These are phyloP conservation scores for Pythium rhizo-oryzae DNA, from an alignment of 352 stramenopile genomes.

Conservation along the genomic window DNA sequence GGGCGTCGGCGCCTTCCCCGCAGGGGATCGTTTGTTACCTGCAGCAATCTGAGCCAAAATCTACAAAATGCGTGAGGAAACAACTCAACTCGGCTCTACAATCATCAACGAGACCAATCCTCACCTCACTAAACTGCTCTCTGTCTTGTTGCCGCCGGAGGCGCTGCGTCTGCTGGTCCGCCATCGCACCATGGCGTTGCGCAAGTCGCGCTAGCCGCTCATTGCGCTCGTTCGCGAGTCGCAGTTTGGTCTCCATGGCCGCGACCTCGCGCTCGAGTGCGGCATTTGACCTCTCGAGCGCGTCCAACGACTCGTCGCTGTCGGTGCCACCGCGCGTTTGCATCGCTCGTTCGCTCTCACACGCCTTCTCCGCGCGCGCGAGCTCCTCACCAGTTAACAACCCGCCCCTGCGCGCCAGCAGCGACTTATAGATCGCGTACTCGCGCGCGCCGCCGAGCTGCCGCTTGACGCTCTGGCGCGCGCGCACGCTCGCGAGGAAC, in stretches of 20 bases:
- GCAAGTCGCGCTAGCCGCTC: constrained; percentile 34
- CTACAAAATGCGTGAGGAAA: not conserved
- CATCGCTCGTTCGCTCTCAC: constrained; percentile 20
- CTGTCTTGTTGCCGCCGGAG: constrained; percentile 15
- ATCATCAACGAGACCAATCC: not conserved
- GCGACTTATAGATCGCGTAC: constrained; percentile 35
- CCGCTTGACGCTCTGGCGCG: constrained; percentile 35
- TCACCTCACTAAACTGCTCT: constrained; percentile 33
- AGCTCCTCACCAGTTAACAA: constrained; percentile 33
- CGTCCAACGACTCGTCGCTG: constrained; percentile 34
- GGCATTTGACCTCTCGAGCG: constrained; percentile 25
- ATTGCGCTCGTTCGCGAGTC: constrained; percentile 31
- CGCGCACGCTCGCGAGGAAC: constrained; percentile 36
- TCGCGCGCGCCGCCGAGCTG: constrained; percentile 29
- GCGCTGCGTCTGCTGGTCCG: constrained; percentile 17
- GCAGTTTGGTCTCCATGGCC: constrained; percentile 34
- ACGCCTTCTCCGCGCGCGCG: constrained; percentile 23
- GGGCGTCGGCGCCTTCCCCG: not conserved
- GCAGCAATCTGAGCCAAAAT: constrained; percentile 10
- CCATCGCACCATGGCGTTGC: constrained; percentile 21
- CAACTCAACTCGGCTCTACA: not conserved
- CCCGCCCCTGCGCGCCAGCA: constrained; percentile 15
- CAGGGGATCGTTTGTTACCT: not conserved
- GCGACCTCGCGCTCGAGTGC: constrained; percentile 35
- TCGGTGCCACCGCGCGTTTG: not conserved